Evolutionary conservation across 2,329 filamentous ascomycete genomes (phyloP), one percentile per base, ranked within the genome.

Genomic region (Aspergillus cejpii): DNA sequence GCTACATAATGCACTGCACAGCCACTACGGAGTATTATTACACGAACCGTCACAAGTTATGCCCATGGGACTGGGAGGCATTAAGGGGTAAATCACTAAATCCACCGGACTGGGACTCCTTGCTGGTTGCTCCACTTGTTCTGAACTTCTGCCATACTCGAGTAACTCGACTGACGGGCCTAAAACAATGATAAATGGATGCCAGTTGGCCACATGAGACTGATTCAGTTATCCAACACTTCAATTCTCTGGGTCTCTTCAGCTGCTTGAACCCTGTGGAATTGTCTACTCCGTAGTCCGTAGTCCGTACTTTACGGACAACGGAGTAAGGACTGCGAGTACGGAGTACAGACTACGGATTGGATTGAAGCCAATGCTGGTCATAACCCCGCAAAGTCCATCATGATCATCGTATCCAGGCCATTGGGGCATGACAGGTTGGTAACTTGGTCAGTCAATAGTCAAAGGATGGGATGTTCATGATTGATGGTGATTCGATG

Each of bases 71-170:
- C n/a, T n/a, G n/a, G n/a, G n/a, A 24, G 23, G 23, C 23, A 24
- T 24, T 5, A 24, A 24, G 23, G 23, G 23, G 23, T 8, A 24
- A 24, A 24, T 24, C n/a, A n/a, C n/a, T n/a, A n/a, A n/a, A 24
- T 24, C 23, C 23, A 24, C 23, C 23, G 4, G n/a, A n/a, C n/a
- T 34, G 31, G 31, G 17, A 34, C 10, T 29, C 21, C n/a, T n/a
- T n/a, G n/a, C n/a, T n/a, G n/a, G n/a, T 12, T 45, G 38, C 45
- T 48, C 44, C 50, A 48, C 47, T 26, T 34, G 41, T 48, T 50
- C 48, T 43, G 44, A 23, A 41, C 42, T 26, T 37, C n/a, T n/a
- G n/a, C n/a, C n/a, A n/a, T n/a, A n/a, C n/a, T n/a, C n/a, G n/a
- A n/a, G n/a, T n/a, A 39, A 45, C 41, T 44, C 46, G 46, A 53